Evolutionary conservation across 768 basidiomycete species (phyloP).

Genomic region (Trametes sanguinea): DNA sequence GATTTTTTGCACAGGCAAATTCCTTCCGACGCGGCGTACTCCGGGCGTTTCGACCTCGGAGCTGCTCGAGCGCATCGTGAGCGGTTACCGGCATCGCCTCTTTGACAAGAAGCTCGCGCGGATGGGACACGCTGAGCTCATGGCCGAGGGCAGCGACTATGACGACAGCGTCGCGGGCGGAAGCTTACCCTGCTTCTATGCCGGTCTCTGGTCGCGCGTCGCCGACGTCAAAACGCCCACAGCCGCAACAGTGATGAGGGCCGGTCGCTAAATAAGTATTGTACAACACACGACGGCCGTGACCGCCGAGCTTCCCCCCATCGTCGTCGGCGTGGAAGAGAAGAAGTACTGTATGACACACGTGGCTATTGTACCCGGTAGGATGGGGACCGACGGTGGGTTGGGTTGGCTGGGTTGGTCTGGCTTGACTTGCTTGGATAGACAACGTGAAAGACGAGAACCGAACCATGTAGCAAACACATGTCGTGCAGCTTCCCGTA

Average conservation of each 20-base stretch:
- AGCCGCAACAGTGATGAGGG: too few relatives aligned
- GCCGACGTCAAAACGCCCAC: conserved; percentile 2
- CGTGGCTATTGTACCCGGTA: conserved; percentile 4
- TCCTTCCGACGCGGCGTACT: conserved; percentile 93
- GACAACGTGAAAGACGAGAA: neutral
- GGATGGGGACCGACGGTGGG: neutral
- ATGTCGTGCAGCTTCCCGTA: neutral
- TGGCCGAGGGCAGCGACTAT: conserved; percentile 52
- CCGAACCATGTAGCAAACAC: neutral
- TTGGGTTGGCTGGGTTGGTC: neutral
- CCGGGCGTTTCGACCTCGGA: conserved; percentile 94
- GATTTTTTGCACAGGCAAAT: conserved; percentile 63
- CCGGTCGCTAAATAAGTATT: too few relatives aligned
- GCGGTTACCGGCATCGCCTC: conserved; percentile 78
- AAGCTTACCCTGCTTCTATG: conserved; percentile 14
- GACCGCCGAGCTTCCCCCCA: neutral
- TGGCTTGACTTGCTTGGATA: too few relatives aligned
- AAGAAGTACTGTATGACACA: conserved; percentile 17
- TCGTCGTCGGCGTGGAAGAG: neutral
- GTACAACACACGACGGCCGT: too few relatives aligned
- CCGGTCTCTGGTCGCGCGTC: conserved; percentile 22
- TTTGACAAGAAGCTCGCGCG: conserved; percentile 89
- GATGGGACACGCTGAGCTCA: conserved; percentile 79
- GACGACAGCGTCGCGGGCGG: conserved; percentile 30
- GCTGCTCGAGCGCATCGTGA: conserved; percentile 88